Conservation (phyloP, 2,329 filamentous ascomycete genomes). For the Neonectria magnoliae region DNA sequence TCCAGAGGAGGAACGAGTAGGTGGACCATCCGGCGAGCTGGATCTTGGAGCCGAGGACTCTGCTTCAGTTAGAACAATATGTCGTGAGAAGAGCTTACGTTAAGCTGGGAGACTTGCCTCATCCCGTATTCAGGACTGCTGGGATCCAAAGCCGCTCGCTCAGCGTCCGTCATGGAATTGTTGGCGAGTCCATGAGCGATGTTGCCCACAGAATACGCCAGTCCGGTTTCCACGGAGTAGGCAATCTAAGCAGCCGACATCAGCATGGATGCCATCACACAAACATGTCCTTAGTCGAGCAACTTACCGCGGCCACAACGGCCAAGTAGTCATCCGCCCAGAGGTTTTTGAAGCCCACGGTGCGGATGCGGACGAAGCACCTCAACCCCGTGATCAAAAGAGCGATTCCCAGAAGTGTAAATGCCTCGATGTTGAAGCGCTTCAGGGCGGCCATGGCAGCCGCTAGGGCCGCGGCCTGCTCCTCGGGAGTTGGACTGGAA, state of each 20-base stretch:
- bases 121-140: slow-evolving; percentile 56
- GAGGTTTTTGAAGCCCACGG: slow-evolving; percentile 61
- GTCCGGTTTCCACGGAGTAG: slow-evolving; percentile 60
- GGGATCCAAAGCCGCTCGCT: slow-evolving; percentile 57
- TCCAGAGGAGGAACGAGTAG: slow-evolving; percentile 64
- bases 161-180: slow-evolving; percentile 63
- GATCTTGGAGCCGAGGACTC: slow-evolving; percentile 66
- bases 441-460: slow-evolving; percentile 37
- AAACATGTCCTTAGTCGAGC: neutral
- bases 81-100: too few relatives aligned
- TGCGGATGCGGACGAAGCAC: slow-evolving; percentile 58
- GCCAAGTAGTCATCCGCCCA: slow-evolving; percentile 69
- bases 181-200: slow-evolving; percentile 63
- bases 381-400: slow-evolving; percentile 61
- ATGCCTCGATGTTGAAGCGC: slow-evolving; percentile 46
- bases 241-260: slow-evolving; percentile 51
- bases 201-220: slow-evolving; percentile 62
- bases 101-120: slow-evolving; percentile 42
- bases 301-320: slow-evolving; percentile 59
- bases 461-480: slow-evolving; percentile 34
- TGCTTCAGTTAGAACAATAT: slow-evolving; percentile 24
- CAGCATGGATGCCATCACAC: neutral
- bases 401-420: slow-evolving; percentile 60
- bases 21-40: slow-evolving; percentile 65
- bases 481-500: slow-evolving; percentile 26